Base-by-base conservation (phyloP, 192 early-diverging fungal genomes). In the Pilaira anomala region DNA sequence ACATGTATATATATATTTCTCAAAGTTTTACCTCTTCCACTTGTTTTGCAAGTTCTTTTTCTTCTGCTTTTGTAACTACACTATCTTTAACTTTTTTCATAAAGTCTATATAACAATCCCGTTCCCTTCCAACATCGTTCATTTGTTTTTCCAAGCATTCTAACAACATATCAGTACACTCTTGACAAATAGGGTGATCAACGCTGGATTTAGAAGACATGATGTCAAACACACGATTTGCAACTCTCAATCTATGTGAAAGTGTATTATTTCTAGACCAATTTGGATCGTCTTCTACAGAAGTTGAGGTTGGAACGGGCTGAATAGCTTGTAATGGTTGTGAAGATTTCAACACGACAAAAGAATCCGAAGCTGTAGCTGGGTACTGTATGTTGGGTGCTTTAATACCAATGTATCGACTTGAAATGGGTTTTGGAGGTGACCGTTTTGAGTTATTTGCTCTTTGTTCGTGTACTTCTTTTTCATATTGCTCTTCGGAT, bases 121-220 rank as follows among this genome's bases (percentile, higher is more conserved):
- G 72, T 70, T 94, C 92, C 45, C 71, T 75, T n/a, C 79, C 75
- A 7, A 87, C 79, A 63, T 95, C 91, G 0, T 73, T 60, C 16
- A 93, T 65, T 50, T 88, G 81, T 57, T 83, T 84, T 44, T 90
- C 87, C 40, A 98, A 65, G 26, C 78, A 75, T 9, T 88, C 79
- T 48, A 85, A 44, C 54, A 96, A 65, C 63, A 87, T 86, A 52
- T 94, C 92, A 0, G 93, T 88, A 64, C 96, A 98, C 50, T 93
- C 93, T 62, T 91, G 84, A 69, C 96, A 98, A 70, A 96, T 83
- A 12, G 92, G 92, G 54, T 95, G 92, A 48, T 83, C 82, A 13
- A 91, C 75, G 48, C 82, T 83, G 2, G 92, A 87, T 36, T 82
- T 81, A n/a, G 83, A 78, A 0, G 88, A 89, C 62, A 95, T 83